Evolutionary conservation across 805 yeast genomes (phyloP).

Genomic region (Schwanniomyces polymorphus): DNA sequence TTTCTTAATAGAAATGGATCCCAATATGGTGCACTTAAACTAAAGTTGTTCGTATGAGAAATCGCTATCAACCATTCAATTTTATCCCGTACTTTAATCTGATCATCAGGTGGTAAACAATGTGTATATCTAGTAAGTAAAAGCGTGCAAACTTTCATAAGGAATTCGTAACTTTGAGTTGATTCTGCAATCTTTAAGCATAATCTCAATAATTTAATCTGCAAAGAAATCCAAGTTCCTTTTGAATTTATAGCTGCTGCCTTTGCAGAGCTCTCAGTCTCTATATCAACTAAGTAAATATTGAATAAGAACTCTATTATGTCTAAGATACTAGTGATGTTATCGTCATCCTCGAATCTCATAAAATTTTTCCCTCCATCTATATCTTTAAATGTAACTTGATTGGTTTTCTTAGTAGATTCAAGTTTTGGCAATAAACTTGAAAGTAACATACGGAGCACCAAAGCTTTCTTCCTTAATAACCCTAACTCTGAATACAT

Average conservation of each 20-base stretch:
- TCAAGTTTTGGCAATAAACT: conserved; percentile 45
- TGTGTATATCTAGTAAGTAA: conserved; percentile 57
- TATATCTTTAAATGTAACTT: conserved; percentile 1
- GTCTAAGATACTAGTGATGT: conserved; percentile 25
- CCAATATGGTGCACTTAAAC: conserved; percentile 55
- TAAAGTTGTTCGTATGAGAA: conserved; percentile 22
- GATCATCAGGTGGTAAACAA: conserved; percentile 59
- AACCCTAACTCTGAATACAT: conserved; percentile 63
- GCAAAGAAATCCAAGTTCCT: conserved; percentile 54
- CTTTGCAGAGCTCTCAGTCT: conserved; percentile 25
- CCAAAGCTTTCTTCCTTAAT: conserved; percentile 66
- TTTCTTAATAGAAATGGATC: conserved; percentile 67
- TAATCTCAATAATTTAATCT: conserved; percentile 52
- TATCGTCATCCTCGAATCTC: neutral
- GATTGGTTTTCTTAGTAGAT: neutral
- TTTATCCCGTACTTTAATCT: conserved; percentile 39
- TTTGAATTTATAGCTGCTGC: conserved; percentile 21
- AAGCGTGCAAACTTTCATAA: conserved; percentile 49
- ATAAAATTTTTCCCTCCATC: conserved; percentile 4
- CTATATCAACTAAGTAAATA: conserved; percentile 52
- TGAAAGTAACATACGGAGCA: conserved; percentile 63
- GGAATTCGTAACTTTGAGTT: conserved; percentile 40
- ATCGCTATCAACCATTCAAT: conserved; percentile 20
- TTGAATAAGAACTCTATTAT: conserved; percentile 50
- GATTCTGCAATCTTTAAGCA: conserved; percentile 56